Evolutionary conservation across 768 basidiomycete genomes (phyloP), one percentile per base, ranked within the genome.

Genomic region (Tylopilus sp.): DNA sequence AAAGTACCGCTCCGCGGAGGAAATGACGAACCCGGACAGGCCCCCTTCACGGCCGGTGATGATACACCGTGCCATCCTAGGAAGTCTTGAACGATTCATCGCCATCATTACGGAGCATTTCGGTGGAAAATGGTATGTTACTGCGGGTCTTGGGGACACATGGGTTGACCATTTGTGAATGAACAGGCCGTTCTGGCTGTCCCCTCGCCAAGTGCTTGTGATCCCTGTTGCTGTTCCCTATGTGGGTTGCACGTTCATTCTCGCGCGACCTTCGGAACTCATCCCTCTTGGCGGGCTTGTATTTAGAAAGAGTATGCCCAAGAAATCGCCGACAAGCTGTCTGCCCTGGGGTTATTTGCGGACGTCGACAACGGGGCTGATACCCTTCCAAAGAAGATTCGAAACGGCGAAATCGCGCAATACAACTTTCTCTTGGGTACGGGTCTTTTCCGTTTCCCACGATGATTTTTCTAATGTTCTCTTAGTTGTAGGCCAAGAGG

Each of bases 91-190:
- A 72, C 79, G 97, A 1, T 98, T 98, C 76, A 92, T 97, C 48
- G 95, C 92, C 40, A 98, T 98, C 64, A 85, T 95, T 57, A 98
- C 93, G 4, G 97, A 99, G 69, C 94, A 98, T 66, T 95, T 92
- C 65, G 96, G 86, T 40, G 97, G 97, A 12, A 98, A 98, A 76
- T 99, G 97, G 96, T 91, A 61, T 31, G 83, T 12, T 36, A 30
- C 48, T 41, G 43, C 47, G 53, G 26, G 24, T 44, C 50, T 59
- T 22, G 16, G 5, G 28, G 48, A 26, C 25, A 17, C 24, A 24
- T 25, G 49, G 47, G 41, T 30, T 34, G 37, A 47, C 42, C 19
- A 6, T 31, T 25, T 29, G 43, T 44, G 57, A 36, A 33, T 51
- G 25, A 37, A 21, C 21, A 92, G 92, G 92, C 97, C 97, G 3